Base-by-base conservation (phyloP, 768 basidiomycete genomes). In the Auriscalpium orientale region DNA sequence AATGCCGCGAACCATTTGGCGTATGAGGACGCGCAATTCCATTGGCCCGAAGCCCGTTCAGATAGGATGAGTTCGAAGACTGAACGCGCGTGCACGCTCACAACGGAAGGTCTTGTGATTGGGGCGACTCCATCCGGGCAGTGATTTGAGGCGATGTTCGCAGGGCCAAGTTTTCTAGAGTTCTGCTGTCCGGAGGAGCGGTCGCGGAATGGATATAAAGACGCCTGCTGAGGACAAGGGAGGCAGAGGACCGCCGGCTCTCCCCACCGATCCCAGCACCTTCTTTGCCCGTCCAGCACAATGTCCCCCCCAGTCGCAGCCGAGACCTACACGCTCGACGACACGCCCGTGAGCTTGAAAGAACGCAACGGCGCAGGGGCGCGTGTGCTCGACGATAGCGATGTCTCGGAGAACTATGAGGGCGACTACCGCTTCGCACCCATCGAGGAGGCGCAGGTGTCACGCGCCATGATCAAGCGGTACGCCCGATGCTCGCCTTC, bases 381-480 rank as follows among this genome's bases (percentile, higher is more conserved):
- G 10, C 55, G 49, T 28, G 52, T 66, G 40, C 35, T 62, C 65
- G 40, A 68, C 71, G 49, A 22, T 43, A 8, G 67, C 59, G 76
- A 78, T 28, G 68, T 76, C 54, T 56, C 63, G 28, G 82, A 83
- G 62, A 70, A 82, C 65, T 87, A 85, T 61, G 71, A 81, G 22
- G 87, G 86, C 4, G 67, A 77, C 55, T 87, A 85, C 70, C 76
- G 75, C 35, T 88, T 87, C 56, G 85, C 85, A 2, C 85, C 86
- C 3, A 86, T 88, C 55, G 77, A 84, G 62, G 88, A 89, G 70
- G 83, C 86, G 8, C 80, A 88, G 59, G 87, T 89, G 3, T 82
- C 85, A 9, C 74, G 87, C 45, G 85, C 85, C 47, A 89, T 88
- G 86, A 87, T 85, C 62, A 84, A 81, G 69, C 71, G 86, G 82